These are phyloP conservation scores for Leishmania tarentolae DNA, from an alignment of 208 protist species.

Conservation along the genomic window DNA sequence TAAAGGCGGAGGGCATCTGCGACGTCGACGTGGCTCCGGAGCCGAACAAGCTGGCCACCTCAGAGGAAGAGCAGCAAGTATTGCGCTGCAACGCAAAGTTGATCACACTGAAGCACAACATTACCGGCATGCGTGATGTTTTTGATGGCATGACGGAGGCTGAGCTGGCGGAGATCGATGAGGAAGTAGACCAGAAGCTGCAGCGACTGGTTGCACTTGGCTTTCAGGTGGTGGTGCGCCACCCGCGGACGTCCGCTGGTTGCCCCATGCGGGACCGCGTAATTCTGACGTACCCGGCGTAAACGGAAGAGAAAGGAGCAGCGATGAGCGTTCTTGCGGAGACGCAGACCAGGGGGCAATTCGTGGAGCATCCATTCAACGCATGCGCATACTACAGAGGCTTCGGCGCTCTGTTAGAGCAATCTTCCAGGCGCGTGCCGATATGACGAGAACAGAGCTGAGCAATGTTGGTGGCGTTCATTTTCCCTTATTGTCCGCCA, in stretches of 20 bases:
- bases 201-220: slow-evolving; percentile 56
- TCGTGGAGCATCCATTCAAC: neutral
- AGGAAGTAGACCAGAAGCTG: slow-evolving; percentile 52
- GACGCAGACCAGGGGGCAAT: neutral
- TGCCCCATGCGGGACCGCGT: slow-evolving; percentile 80
- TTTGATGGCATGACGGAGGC: slow-evolving; percentile 60
- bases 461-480: neutral
- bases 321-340: neutral
- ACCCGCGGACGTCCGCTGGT: slow-evolving; percentile 76
- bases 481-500: neutral
- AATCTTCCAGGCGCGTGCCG: neutral
- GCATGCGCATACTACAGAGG: neutral
- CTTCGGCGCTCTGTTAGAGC: neutral
- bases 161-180: slow-evolving; percentile 31
- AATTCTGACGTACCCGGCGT: slow-evolving; percentile 65
- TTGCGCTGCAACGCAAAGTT: slow-evolving; percentile 82
- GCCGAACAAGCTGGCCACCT: slow-evolving; percentile 49
- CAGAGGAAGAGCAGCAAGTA: slow-evolving; percentile 55
- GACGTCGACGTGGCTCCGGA: slow-evolving; percentile 58
- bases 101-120: slow-evolving; percentile 64
- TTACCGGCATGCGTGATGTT: slow-evolving; percentile 38
- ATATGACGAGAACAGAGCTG: neutral
- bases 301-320: neutral
- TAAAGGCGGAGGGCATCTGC: slow-evolving; percentile 58
- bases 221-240: slow-evolving; percentile 57